Base-by-base conservation (phyloP, 1,139 yeast species). In the Tardiomyces digboiensis region DNA sequence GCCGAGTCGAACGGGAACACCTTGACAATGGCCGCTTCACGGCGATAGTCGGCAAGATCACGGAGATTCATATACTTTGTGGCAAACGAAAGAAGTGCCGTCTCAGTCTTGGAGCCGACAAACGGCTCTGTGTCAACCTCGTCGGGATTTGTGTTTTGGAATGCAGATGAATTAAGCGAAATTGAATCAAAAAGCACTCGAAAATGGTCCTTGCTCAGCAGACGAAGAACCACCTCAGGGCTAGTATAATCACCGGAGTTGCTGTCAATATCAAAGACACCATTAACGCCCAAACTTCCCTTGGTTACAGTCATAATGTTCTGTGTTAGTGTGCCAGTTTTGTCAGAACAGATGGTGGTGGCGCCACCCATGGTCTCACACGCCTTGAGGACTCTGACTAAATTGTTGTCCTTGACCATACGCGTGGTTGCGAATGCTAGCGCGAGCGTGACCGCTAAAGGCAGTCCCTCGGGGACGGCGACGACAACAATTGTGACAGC, bases 361-460 rank as follows among this genome's bases (percentile, higher is more conserved):
- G 97, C 98, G 40, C 95, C 89, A 41, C 99, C 98, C 98, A 91
- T 91, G 14, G 96, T 91, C 65, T 91, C 99, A 74, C 98, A 91
- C 41, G 95, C 82, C 57, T 81, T 82, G 54, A 91, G 72, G 6
- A 87, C 95, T 56, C 98, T 78, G n/a, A 91, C 98, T 58, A 91
- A 71, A 61, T 91, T 91, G 56, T 95, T 95, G 62, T 91, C 96
- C 62, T 85, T 86, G 21, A 95, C 89, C 98, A 91, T 91, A 65
- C 97, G 76, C 10, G 96, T 89, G 2, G 98, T 91, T 2, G 98
- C 98, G 70, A 91, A 91, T 0, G 98, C 98, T 55, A 91, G 72
- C 0, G 98, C 96, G 43, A 91, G 72, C 0, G 98, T 91, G 20
- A 91, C 98, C 0, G 98, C 98, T 46, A 91, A 71, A 0, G 98